Percentiles rank a stretch among this genome's conserved stretches.
phyloP scores from a whole-genome alignment of 2,329 filamentous ascomycete species.

The Hypoxylon sp. region DNA sequence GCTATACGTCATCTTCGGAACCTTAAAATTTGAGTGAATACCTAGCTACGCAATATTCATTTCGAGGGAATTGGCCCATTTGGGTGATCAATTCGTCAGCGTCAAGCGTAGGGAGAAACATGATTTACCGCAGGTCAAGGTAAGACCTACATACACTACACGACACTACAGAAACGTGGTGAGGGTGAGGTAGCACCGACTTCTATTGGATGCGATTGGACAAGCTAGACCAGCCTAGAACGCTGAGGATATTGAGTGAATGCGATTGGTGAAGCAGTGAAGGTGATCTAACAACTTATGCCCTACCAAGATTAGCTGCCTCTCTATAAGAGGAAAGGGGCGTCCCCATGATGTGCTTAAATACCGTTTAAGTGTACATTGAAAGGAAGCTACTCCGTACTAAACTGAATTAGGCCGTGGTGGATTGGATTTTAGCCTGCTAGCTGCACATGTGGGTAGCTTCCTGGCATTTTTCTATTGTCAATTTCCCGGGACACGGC shows the following conservation, averaged over 20 bases:
- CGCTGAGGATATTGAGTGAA: conserved; percentile 7
- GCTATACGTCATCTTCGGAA: conserved; percentile 14
- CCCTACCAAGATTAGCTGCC: conserved; percentile 20
- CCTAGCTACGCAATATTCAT: conserved; percentile 10
- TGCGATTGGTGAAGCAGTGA: conserved; percentile 36
- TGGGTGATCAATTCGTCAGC: conserved; percentile 21
- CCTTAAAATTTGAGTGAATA: conserved; percentile 4
- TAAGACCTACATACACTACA: conserved; percentile 21
- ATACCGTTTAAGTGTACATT: conserved; percentile 28
- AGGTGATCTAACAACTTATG: conserved; percentile 28
- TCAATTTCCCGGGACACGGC: conserved; percentile 39
- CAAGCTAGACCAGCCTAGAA: conserved; percentile 16
- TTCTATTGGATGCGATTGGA: conserved; percentile 11
- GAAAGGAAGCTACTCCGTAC: not conserved
- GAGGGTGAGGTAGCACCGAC: conserved; percentile 1
- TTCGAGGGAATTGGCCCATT: conserved; percentile 4
- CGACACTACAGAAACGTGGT: conserved; percentile 8
- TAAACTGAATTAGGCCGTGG: conserved; percentile 24
- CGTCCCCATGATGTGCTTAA: not conserved
- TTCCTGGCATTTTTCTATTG: conserved; percentile 24
- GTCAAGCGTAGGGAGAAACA: conserved; percentile 7
- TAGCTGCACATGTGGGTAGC: conserved; percentile 7
- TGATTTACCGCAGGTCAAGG: not conserved
- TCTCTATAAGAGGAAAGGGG: conserved; percentile 17
- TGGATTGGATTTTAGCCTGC: conserved; percentile 22